A percentile compares a stretch with the other conserved stretches of the same genome.
These are phyloP conservation scores for Parietichytrium sp. DNA, from an alignment of 108 stramenopile species.

Conservation along the genomic window DNA sequence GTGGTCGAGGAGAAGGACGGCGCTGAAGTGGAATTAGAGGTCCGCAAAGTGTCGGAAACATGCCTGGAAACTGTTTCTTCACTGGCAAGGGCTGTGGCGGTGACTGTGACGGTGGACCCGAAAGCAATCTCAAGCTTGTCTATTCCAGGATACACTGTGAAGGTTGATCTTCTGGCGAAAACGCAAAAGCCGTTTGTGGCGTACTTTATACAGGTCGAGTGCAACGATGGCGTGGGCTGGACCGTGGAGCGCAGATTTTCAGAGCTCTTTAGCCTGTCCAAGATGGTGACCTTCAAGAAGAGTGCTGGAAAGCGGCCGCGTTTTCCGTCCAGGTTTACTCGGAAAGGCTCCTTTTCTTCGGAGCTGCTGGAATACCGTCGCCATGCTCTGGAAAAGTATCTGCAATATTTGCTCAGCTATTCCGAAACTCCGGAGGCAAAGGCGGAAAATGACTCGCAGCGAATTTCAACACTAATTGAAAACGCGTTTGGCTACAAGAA, in stretches of 20 bases:
- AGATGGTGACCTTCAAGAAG: neutral
- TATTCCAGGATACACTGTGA: neutral
- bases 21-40: too few species aligned
- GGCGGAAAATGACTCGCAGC: neutral
- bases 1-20: too few species aligned
- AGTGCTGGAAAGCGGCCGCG: neutral
- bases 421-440: neutral
- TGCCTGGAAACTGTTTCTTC: too few species aligned
- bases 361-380: neutral
- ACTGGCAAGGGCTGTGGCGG: too few species aligned
- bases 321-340: neutral
- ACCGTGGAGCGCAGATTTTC: conserved; percentile 4
- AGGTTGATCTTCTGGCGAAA: neutral
- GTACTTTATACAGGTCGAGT: neutral
- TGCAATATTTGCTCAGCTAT: neutral
- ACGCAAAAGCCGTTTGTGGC: neutral
- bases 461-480: neutral
- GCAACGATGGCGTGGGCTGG: conserved; percentile 1
- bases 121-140: too few species aligned
- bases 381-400: neutral
- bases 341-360: neutral
- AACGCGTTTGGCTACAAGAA: neutral
- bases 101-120: too few species aligned
- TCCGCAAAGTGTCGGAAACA: too few species aligned
- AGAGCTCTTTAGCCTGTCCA: neutral